A percentile compares a stretch with the other conserved stretches of the same genome.
Conservation (phyloP, 2,329 filamentous ascomycete species). For the Aaosphaeria arxii region DNA sequence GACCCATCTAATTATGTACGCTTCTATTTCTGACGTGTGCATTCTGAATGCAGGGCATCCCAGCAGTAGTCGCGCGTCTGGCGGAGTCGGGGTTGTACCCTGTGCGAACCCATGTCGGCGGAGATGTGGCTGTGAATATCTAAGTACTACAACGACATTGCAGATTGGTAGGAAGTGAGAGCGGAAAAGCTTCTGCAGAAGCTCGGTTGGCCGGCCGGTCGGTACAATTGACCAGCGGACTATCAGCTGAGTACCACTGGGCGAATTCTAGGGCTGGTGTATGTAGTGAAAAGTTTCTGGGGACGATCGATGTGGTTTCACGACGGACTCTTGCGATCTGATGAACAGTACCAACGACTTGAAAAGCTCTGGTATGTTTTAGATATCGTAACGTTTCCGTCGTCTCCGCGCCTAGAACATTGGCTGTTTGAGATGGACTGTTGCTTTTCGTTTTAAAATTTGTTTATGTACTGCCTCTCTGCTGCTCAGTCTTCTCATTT, state of each 20-base stretch:
- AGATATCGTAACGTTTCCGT: background rate
- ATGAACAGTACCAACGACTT: background rate
- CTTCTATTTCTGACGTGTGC: too few species aligned
- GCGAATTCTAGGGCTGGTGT: background rate
- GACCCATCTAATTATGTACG: too few species aligned
- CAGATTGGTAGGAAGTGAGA: background rate
- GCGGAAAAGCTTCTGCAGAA: background rate
- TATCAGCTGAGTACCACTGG: background rate
- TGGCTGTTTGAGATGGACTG: background rate
- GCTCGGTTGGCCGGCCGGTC: background rate
- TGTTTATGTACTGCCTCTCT: background rate
- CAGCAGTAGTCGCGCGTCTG: background rate
- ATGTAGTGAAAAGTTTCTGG: background rate
- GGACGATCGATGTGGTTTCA: background rate
- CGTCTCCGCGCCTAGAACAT: background rate
- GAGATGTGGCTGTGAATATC: background rate
- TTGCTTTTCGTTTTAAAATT: background rate
- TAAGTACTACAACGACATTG: too few species aligned
- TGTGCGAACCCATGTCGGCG: background rate
- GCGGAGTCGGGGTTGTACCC: background rate
- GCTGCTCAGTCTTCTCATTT: background rate
- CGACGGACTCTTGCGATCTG: background rate
- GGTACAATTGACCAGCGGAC: background rate
- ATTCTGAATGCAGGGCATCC: background rate
- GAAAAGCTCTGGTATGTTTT: background rate